These are phyloP conservation scores for Flaveria robusta DNA, from an alignment of 129 eudicot species.

Conservation along the genomic window DNA sequence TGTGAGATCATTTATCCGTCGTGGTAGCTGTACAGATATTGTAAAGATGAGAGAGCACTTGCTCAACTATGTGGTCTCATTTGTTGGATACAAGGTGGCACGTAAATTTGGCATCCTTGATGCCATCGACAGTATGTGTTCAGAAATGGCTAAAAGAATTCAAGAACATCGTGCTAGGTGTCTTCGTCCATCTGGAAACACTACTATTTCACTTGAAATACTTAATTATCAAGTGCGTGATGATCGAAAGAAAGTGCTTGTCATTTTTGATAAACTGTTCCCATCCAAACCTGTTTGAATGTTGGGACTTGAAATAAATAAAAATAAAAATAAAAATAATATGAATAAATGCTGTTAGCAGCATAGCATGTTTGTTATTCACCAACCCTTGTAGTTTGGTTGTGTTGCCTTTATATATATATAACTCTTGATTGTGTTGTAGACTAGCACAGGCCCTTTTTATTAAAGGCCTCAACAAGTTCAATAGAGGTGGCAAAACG, in stretches of 20 bases:
- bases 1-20: constrained; percentile 27
- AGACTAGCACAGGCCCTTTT: background rate
- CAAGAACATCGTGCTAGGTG: background rate
- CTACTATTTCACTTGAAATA: background rate
- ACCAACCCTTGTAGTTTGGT: background rate
- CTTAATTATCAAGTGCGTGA: background rate
- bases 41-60: background rate
- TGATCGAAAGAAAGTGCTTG: background rate
- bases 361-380: background rate
- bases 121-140: background rate
- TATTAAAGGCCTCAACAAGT: background rate
- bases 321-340: background rate
- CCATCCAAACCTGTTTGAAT: constrained; percentile 3
- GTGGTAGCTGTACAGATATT: background rate
- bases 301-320: background rate
- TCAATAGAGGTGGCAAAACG: too few species aligned
- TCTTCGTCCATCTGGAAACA: background rate
- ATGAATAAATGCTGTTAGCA: constrained; percentile 7
- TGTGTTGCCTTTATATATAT: background rate
- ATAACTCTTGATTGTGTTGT: background rate
- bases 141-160: background rate
- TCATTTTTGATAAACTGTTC: background rate
- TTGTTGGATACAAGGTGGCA: background rate
- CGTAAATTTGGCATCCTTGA: background rate
- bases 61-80: constrained; percentile 1